Evolutionary conservation across 345 rosid genomes (phyloP).

Genomic region (Citrus mangshanensis): DNA sequence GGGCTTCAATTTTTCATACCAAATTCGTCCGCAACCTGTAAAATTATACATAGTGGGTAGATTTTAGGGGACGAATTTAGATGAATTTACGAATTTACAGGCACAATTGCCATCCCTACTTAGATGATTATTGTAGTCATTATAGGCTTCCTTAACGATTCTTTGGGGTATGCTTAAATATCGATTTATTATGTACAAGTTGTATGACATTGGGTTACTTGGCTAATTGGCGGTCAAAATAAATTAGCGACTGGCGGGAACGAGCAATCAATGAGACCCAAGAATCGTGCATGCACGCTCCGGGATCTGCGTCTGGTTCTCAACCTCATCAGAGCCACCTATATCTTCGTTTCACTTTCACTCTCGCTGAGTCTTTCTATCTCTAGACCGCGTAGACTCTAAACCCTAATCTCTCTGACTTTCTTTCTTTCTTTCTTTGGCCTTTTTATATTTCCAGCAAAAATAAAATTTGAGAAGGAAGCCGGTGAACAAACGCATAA

Average conservation of each 20-base stretch:
- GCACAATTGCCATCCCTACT: no score
- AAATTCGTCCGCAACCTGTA: no score
- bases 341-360: neutral
- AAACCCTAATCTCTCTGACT: slow-evolving; percentile 3
- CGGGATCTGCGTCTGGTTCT: slow-evolving; percentile 3
- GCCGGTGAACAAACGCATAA: neutral
- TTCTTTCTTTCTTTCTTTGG: no score
- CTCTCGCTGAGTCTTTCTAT: neutral
- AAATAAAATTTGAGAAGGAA: neutral
- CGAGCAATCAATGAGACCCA: no score
- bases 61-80: fast-evolving
- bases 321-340: neutral
- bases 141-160: no score
- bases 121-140: no score
- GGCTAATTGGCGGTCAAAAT: neutral
- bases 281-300: slow-evolving; percentile 5
- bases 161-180: no score
- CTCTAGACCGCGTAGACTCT: neutral
- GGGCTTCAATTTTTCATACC: no score
- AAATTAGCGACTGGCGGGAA: neutral
- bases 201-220: neutral
- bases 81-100: no score
- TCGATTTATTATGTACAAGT: no score
- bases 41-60: no score
- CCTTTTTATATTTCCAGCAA: neutral